Evolutionary conservation across 306 rosid genomes (phyloP).

Genomic region (Lupinus albus): DNA sequence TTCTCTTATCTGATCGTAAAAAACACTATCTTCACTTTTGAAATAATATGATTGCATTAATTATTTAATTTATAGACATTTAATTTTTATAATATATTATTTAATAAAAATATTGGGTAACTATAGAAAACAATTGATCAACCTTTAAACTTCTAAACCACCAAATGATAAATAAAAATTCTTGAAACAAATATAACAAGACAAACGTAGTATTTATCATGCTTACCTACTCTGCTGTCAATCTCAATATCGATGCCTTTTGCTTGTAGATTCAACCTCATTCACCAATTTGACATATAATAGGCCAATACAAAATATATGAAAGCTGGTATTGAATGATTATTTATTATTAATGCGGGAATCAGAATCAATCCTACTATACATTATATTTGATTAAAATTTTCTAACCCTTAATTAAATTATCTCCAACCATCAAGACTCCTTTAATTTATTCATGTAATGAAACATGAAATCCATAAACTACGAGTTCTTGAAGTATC

Average conservation of each 20-base stretch:
- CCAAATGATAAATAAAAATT: no score
- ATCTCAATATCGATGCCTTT: conserved; percentile 33
- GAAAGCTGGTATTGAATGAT: conserved; percentile 23
- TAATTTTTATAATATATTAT: no score
- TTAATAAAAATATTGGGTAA: no score
- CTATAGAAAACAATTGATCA: no score
- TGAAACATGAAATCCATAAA: conserved; percentile 34
- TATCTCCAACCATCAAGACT: conserved; percentile 30
- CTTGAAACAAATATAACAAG: no score
- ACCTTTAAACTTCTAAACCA: no score
- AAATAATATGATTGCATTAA: no score
- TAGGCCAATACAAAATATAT: conserved; percentile 10
- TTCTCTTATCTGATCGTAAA: no score
- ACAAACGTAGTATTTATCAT: no score
- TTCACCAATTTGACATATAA: conserved; percentile 21
- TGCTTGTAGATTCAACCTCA: conserved; percentile 47
- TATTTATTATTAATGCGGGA: conserved; percentile 14
- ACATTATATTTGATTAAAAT: conserved; percentile 11
- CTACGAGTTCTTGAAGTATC: background rate
- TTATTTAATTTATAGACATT: no score
- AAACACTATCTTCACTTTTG: no score
- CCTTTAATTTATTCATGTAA: background rate
- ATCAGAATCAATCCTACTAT: conserved; percentile 24
- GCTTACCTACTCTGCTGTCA: background rate
- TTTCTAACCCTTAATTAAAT: conserved; percentile 14